phyloP scores from a whole-genome alignment of 805 yeast genomes.

The Schizosaccharomyces osmophilus region DNA sequence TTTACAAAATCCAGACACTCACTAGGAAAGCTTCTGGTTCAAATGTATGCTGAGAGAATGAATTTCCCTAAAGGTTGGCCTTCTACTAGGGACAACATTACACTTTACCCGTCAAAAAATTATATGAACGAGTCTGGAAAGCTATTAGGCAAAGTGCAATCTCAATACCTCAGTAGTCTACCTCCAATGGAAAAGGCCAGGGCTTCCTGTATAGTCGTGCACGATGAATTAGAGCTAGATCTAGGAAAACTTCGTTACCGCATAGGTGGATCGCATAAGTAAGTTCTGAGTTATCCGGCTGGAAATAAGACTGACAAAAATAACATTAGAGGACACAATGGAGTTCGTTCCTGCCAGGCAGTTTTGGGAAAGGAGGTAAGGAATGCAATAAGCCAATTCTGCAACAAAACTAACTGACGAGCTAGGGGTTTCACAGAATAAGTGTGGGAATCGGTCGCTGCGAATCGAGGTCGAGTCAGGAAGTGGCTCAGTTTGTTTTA shows the following conservation, averaged over 20 bases:
- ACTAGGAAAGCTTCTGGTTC: background rate
- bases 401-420: background rate
- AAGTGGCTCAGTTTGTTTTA: background rate
- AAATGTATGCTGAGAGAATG: background rate
- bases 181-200: background rate
- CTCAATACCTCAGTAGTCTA: background rate
- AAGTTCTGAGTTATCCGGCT: background rate
- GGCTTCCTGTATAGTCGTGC: background rate
- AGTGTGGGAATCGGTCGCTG: background rate
- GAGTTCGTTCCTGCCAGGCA: background rate
- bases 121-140: conserved; percentile 1
- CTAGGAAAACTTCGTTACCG: background rate
- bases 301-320: background rate
- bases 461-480: background rate
- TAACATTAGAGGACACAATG: background rate
- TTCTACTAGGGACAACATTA: background rate
- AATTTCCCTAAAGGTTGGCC: background rate
- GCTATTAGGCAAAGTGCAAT: background rate
- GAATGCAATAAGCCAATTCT: background rate
- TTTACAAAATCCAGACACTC: background rate
- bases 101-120: background rate
- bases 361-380: background rate
- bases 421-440: background rate
- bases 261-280: background rate
- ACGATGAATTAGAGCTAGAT: background rate